Evolutionary conservation across 331 rosid genomes (phyloP).

Genomic region (Dryas integrifolia): DNA sequence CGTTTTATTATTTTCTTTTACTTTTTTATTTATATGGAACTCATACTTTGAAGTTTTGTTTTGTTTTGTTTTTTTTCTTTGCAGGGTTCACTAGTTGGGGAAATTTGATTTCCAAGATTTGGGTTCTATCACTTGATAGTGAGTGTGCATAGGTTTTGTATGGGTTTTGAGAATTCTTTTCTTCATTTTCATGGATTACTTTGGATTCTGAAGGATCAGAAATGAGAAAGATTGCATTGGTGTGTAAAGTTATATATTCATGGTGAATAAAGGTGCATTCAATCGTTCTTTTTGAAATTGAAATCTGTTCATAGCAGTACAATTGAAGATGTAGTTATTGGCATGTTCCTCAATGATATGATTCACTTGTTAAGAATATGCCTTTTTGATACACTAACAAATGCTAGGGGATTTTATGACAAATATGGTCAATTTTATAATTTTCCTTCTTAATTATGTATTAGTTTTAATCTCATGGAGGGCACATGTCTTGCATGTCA

Average conservation of each 20-base stretch:
- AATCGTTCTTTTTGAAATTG: conserved; percentile 6
- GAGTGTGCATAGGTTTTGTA: conserved; percentile 4
- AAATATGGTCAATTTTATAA: not conserved
- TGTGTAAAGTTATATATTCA: conserved; percentile 17
- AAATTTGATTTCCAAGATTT: conserved; percentile 10
- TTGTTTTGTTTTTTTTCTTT: conserved; percentile 7
- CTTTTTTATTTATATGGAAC: not conserved
- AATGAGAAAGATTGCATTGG: conserved; percentile 23
- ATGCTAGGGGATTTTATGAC: not conserved
- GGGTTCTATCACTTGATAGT: conserved; percentile 17
- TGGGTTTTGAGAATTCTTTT: conserved; percentile 26
- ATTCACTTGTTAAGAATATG: conserved; percentile 1
- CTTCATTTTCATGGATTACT: conserved; percentile 11
- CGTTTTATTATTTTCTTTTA: not conserved
- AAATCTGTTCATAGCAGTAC: not conserved
- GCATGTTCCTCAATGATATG: conserved; percentile 4
- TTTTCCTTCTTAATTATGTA: not conserved
- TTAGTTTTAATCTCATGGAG: not conserved
- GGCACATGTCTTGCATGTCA: not conserved
- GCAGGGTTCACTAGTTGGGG: conserved; percentile 27
- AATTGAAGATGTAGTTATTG: not conserved
- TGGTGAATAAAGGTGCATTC: conserved; percentile 28
- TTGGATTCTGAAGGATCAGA: conserved; percentile 22
- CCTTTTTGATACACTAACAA: not conserved
- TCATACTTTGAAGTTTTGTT: conserved; percentile 14